A percentile compares a stretch with the other conserved stretches of the same genome.
Conservation (phyloP, 225 moss, liverwort and hornwort species). For the Polytrichum commune region DNA sequence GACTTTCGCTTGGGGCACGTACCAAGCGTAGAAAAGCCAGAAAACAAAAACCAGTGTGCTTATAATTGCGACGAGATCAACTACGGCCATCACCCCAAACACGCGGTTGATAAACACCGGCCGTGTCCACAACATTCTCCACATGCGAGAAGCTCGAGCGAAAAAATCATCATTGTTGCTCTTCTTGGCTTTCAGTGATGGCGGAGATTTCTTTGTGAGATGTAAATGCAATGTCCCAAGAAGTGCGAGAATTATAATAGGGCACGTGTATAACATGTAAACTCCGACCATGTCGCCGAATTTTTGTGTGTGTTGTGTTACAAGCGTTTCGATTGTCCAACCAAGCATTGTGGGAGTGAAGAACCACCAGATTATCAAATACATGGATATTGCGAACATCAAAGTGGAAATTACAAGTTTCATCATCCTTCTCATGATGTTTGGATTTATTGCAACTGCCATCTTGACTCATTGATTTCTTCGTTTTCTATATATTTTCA, state of each 20-base stretch:
- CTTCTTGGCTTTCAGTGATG: background rate
- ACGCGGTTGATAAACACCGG: background rate
- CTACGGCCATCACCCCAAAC: background rate
- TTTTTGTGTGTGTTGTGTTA: background rate
- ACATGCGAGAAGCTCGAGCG: background rate
- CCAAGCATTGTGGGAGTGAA: background rate
- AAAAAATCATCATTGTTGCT: background rate
- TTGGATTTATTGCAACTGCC: no score
- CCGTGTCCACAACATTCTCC: background rate
- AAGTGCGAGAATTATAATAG: background rate
- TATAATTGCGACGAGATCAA: background rate
- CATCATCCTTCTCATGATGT: no score
- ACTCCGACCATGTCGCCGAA: background rate
- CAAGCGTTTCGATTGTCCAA: background rate
- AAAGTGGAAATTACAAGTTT: no score
- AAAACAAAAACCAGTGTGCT: background rate
- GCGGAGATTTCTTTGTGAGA: background rate
- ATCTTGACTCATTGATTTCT: no score
- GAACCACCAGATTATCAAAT: background rate
- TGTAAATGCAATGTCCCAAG: background rate
- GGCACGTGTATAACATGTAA: background rate
- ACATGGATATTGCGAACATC: no score
- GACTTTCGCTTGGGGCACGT: background rate
- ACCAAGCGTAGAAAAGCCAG: constrained; percentile 7
- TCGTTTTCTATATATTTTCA: no score